phyloP scores from a whole-genome alignment of 306 rosid species.

The Argentina anserina region DNA sequence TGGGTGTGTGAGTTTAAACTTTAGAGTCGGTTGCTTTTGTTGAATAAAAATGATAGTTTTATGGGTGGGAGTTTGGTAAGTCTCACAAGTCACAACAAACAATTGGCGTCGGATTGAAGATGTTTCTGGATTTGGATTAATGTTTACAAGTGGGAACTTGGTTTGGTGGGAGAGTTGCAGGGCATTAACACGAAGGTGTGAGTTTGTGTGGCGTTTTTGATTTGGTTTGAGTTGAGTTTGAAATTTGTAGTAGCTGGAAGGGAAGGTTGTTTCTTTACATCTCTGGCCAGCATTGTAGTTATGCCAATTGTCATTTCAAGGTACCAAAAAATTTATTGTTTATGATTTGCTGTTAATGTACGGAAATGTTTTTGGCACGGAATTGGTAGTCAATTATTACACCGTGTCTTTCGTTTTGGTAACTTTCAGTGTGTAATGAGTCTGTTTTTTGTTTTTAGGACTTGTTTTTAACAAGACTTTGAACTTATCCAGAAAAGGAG shows the following conservation, averaged over 20 bases:
- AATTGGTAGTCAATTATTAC: neutral
- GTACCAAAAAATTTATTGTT: neutral
- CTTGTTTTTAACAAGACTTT: too few relatives aligned
- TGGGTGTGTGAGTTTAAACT: neutral
- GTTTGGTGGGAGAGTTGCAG: neutral
- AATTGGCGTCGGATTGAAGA: neutral
- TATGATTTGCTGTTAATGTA: neutral
- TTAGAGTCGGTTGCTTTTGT: neutral
- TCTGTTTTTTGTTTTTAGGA: too few relatives aligned
- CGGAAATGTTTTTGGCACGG: neutral
- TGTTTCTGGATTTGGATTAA: neutral
- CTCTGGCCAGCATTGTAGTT: neutral
- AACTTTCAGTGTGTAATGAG: neutral
- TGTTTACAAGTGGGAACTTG: neutral
- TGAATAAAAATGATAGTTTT: neutral
- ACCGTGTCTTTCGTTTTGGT: neutral
- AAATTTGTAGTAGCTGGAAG: neutral
- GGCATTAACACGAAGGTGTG: neutral
- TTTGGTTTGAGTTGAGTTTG: too few relatives aligned
- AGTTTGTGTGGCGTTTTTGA: neutral
- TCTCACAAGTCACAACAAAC: slow-evolving; percentile 9
- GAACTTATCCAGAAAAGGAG: too few relatives aligned
- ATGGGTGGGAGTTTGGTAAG: neutral
- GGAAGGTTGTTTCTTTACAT: neutral
- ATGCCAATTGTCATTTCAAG: neutral